Conservation (phyloP, 2,329 filamentous ascomycete species). For the Aspergillus brasiliensis region DNA sequence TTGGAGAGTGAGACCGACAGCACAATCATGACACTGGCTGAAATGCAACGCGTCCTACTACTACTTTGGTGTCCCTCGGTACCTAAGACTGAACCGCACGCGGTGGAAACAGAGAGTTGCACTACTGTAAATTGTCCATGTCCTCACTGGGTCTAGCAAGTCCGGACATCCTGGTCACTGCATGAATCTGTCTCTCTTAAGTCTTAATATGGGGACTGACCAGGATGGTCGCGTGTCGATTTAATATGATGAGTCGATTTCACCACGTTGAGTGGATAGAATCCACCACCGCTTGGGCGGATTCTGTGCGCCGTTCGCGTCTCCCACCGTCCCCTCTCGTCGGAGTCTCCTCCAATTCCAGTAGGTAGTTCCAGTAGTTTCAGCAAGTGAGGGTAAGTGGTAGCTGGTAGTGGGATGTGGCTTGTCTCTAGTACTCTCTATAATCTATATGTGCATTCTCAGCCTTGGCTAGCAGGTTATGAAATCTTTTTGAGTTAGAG, state of each 20-base stretch:
- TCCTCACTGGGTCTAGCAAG: neutral
- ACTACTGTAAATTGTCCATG: neutral
- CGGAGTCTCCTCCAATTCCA: neutral
- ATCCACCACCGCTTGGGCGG: neutral
- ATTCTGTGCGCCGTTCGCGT: neutral
- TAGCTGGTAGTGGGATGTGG: no score
- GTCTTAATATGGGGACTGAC: slow-evolving; percentile 1
- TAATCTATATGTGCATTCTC: no score
- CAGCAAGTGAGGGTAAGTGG: no score
- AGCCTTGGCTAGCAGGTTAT: neutral
- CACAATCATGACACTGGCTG: no score
- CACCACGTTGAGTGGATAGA: slow-evolving; percentile 6
- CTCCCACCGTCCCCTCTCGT: neutral
- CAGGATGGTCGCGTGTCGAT: slow-evolving; percentile 9
- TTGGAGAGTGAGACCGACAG: neutral
- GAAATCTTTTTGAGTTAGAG: neutral
- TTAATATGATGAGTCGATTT: slow-evolving; percentile 7
- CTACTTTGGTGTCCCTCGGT: neutral
- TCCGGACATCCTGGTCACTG: slow-evolving; percentile 6
- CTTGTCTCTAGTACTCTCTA: no score
- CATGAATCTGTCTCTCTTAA: slow-evolving; percentile 6
- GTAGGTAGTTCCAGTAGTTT: no score
- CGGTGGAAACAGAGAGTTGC: neutral
- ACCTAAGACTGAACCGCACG: neutral
- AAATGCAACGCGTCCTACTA: no score